phyloP scores from a whole-genome alignment of 371 early-diverging fungal genomes.

The Mortierella sp. region DNA sequence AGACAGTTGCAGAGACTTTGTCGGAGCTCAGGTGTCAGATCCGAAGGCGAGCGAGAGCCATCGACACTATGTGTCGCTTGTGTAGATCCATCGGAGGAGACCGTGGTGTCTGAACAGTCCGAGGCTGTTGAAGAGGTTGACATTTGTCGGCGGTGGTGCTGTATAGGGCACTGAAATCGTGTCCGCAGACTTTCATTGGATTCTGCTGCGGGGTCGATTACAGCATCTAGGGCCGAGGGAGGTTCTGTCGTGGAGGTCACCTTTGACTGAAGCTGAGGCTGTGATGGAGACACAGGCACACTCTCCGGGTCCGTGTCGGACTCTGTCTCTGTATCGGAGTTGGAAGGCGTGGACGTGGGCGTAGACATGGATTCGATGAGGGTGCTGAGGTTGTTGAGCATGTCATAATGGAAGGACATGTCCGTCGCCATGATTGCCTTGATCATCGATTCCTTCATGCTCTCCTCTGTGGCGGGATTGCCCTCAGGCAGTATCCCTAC shows the following conservation, averaged over 20 bases:
- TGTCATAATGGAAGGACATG: conserved; percentile 87
- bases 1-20: conserved; percentile 75
- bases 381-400: conserved; percentile 73
- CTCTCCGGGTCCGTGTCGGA: conserved; percentile 18
- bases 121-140: conserved; percentile 30
- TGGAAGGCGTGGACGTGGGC: conserved; percentile 15
- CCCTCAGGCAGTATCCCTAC: conserved; percentile 50
- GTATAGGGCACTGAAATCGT: conserved; percentile 6
- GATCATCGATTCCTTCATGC: conserved; percentile 64
- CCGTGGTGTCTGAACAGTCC: conserved; percentile 18
- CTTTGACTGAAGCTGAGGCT: neutral
- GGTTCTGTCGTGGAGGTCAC: conserved; percentile 5
- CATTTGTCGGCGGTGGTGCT: conserved; percentile 29
- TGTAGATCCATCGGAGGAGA: conserved; percentile 17
- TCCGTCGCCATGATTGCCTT: conserved; percentile 89
- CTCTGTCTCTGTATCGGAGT: conserved; percentile 29
- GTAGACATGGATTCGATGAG: conserved; percentile 47
- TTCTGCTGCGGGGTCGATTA: neutral
- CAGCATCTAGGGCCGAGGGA: neutral
- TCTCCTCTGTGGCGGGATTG: conserved; percentile 58
- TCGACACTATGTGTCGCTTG: conserved; percentile 16
- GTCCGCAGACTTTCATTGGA: too few species aligned
- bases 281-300: neutral
- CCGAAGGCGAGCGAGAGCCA: neutral
- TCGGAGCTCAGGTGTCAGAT: conserved; percentile 60